These are phyloP conservation scores for Exobasidium cylindrosporum DNA, from an alignment of 1,284 basidiomycete genomes.

Conservation along the genomic window DNA sequence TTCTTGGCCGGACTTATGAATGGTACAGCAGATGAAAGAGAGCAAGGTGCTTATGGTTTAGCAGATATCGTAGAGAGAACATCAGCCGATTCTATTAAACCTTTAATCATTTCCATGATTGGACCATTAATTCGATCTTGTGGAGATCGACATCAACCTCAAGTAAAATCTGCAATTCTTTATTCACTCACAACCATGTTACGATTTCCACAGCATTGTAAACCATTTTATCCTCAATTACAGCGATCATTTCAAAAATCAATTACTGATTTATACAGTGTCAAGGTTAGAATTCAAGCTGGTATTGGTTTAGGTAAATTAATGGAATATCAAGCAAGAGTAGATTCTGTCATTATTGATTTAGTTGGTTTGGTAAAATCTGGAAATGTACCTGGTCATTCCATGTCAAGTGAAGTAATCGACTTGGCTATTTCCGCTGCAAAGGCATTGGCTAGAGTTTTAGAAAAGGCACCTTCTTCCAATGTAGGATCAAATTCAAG, in stretches of 20 bases:
- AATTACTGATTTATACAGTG: slow-evolving; percentile 73
- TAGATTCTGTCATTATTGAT: slow-evolving; percentile 71
- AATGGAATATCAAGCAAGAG: slow-evolving; percentile 66
- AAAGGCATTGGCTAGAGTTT: slow-evolving; percentile 56
- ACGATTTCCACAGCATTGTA: slow-evolving; percentile 77
- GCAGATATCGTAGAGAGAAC: slow-evolving; percentile 91
- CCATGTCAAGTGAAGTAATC: not conserved
- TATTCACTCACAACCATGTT: slow-evolving; percentile 47
- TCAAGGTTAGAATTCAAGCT: slow-evolving; percentile 76
- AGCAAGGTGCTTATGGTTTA: slow-evolving; percentile 91
- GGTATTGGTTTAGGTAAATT: slow-evolving; percentile 82
- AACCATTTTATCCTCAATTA: slow-evolving; percentile 96
- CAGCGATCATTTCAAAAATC: slow-evolving; percentile 97
- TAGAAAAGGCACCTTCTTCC: slow-evolving; percentile 69
- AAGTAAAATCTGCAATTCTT: slow-evolving; percentile 52
- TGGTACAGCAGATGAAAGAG: slow-evolving; percentile 62
- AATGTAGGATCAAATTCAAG: slow-evolving; percentile 4
- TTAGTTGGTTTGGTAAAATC: slow-evolving; percentile 62
- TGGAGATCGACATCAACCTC: slow-evolving; percentile 51
- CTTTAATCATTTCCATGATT: slow-evolving; percentile 84
- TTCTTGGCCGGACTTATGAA: slow-evolving; percentile 73
- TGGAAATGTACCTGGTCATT: not conserved
- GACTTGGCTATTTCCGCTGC: slow-evolving; percentile 1
- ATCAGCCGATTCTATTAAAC: slow-evolving; percentile 83
- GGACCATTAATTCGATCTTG: slow-evolving; percentile 75